Evolutionary conservation across 164 flowering plant genomes (phyloP).

Genomic region (Aristolochia fimbriata): DNA sequence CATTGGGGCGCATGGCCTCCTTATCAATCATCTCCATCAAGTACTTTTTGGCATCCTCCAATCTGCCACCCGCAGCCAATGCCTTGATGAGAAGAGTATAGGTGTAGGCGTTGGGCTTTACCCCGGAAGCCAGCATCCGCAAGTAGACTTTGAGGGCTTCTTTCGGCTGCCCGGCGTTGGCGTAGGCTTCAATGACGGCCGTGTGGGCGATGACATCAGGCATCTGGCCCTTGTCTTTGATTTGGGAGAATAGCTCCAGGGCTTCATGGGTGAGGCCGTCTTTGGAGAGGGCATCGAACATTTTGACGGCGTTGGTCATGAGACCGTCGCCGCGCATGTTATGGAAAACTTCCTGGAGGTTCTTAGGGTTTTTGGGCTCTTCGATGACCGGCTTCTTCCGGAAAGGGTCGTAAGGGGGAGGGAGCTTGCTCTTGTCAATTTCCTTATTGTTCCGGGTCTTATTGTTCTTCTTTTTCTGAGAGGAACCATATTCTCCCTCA

Average conservation of each 20-base stretch:
- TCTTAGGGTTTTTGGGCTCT: conserved; percentile 63
- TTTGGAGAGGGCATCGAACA: conserved; percentile 91
- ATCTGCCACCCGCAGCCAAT: conserved; percentile 32
- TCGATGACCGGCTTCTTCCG: conserved; percentile 47
- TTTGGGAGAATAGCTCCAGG: conserved; percentile 43
- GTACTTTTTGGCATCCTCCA: conserved; percentile 52
- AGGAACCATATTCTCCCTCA: too few relatives aligned
- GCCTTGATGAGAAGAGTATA: conserved; percentile 60
- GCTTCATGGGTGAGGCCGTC: conserved; percentile 91
- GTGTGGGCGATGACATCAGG: conserved; percentile 89
- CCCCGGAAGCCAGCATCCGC: conserved; percentile 71
- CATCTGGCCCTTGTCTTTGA: conserved; percentile 75
- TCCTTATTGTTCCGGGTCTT: conserved; percentile 1
- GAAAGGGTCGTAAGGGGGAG: conserved; percentile 90
- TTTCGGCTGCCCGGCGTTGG: conserved; percentile 54
- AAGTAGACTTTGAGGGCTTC: conserved; percentile 54
- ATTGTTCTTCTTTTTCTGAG: neutral
- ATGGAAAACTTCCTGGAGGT: conserved; percentile 70
- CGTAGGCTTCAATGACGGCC: conserved; percentile 75
- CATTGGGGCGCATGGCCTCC: conserved; percentile 59
- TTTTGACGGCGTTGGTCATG: conserved; percentile 58
- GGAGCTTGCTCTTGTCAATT: conserved; percentile 32
- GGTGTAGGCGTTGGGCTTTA: conserved; percentile 74
- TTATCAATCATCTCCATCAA: conserved; percentile 64
- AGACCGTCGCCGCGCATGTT: conserved; percentile 57